Evolutionary conservation across 495 filamentous ascomycete genomes (phyloP).

Genomic region (Lasiosphaeris hirsuta): DNA sequence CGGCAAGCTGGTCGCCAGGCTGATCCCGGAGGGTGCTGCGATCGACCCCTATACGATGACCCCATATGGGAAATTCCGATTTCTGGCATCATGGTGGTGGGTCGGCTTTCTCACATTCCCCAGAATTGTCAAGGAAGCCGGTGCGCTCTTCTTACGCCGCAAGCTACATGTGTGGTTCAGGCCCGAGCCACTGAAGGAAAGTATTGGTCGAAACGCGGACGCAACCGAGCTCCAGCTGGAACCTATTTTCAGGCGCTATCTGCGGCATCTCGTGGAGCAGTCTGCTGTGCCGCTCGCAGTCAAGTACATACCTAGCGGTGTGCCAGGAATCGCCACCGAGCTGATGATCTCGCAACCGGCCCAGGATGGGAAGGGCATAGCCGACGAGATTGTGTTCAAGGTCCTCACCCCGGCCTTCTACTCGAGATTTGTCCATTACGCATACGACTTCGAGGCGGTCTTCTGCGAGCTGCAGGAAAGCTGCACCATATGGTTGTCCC

Average conservation of each 20-base stretch:
- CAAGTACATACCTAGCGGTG: constrained; percentile 49
- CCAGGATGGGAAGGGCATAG: background rate
- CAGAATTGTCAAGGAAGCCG: constrained; percentile 57
- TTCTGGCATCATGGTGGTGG: constrained; percentile 59
- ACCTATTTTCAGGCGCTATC: constrained; percentile 47
- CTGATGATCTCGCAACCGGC: constrained; percentile 34
- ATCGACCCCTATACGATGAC: constrained; percentile 48
- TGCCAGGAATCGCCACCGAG: constrained; percentile 31
- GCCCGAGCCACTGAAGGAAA: constrained; percentile 53
- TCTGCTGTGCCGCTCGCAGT: constrained; percentile 40
- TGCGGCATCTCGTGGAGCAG: constrained; percentile 44
- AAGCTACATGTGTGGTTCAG: constrained; percentile 56
- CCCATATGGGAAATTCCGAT: constrained; percentile 38
- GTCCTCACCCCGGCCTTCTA: constrained; percentile 61
- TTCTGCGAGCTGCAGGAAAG: constrained; percentile 48
- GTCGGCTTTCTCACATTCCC: constrained; percentile 61
- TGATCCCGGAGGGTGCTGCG: constrained; percentile 46
- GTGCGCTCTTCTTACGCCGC: constrained; percentile 47
- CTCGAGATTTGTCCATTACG: constrained; percentile 52
- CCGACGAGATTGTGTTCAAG: constrained; percentile 44
- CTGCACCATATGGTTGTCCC: constrained; percentile 50
- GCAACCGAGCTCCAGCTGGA: constrained; percentile 47
- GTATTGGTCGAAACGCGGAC: constrained; percentile 48
- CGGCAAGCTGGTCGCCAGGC: constrained; percentile 52
- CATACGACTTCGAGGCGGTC: constrained; percentile 49